Evolutionary conservation across 2,329 filamentous ascomycete genomes (phyloP), one percentile per base, ranked within the genome.

Genomic region (Ophiocordyceps unilateralis): DNA sequence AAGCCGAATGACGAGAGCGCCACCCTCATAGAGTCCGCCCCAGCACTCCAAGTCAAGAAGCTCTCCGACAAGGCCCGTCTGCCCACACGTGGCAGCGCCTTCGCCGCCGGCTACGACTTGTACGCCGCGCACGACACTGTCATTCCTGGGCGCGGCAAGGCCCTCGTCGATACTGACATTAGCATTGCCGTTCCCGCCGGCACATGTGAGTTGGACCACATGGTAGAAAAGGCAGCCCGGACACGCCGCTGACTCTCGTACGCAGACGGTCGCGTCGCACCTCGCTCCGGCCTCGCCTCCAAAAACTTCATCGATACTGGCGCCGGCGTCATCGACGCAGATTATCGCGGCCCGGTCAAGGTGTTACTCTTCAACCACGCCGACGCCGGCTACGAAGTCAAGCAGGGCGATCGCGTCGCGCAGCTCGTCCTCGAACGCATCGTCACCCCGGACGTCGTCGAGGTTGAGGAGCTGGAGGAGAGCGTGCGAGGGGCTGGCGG

Each of bases 251-350:
- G 32, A 45, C 44, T 38, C 19, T 17, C 8, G 10, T 32, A 10
- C 17, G 10, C 12, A 89, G 85, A 96, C 59, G 89, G 89, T 51
- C 81, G 88, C 45, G 78, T 94, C 44, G 88, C 88, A 3, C 88
- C 88, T 10, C 83, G 88, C 50, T 91, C 84, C n/a, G 87, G 87
- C 40, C 79, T 94, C 30, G 89, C 89, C 2, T 72, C 79, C 47
- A 98, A 98, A 68, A 78, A 96, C 67, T 91, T 88, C 65, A 96
- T 98, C 59, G 87, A 95, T 61, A 91, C 84, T 0, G 87, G 93
- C 48, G 91, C 91, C 0, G 91, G 91, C 43, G 91, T 98, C 49
- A 96, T 98, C 54, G 91, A 98, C 62, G 88, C 89, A 28, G 91
- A 98, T 64, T 98, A 98, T 68, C 76, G 91, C 30, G 91, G 91